Evolutionary conservation across 495 filamentous ascomycete species (phyloP), one percentile per base, ranked within the genome.

Genomic region (Achaetomiella virescens): DNA sequence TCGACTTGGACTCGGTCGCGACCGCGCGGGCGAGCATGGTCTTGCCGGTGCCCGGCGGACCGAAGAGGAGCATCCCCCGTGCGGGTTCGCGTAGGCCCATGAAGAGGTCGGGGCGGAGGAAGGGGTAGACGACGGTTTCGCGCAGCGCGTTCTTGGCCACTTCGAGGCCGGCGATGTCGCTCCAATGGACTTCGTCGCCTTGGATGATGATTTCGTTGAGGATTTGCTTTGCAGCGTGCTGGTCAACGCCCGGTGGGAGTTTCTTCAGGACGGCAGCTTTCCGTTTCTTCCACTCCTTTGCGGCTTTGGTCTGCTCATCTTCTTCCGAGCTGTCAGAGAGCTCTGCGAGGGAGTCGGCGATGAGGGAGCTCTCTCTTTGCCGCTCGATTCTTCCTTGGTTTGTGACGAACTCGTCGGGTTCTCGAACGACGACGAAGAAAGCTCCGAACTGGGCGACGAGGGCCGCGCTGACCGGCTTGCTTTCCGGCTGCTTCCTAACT

Each of bases 1-100:
- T 97, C 6, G 90, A 95, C 65, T 85, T 84, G 25, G 88, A 93
- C 69, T 97, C 95, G 0, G 95, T 97, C 2, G 93, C 93, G 4
- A 97, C 93, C 20, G 92, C 92, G 49, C 93, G 79, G 2, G 93
- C 93, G 8, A 99, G 79, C 93, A 99, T 99, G 1, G 93, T 99
- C 70, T 99, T 97, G 40, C 93, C 93, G 0, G 93, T 99, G 10
- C 93, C 93, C 0, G 93, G 93, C 12, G 93, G 93, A 1, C 93
- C 93, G 65, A 99, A 99, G 4, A 99, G 81, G 2, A 99, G 77
- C 90, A 99, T 96, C 1, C 93, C 93, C 41, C 91, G 78, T 12
- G 92, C 93, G 10, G 93, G 93, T 66, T 99, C 93, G 4, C 93
- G 86, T 4, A 99, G 78, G 1, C 93, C 93, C 75, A 90, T 89